These are phyloP conservation scores for Sugiyamaella marilandica DNA, from an alignment of 805 yeast species.

Conservation along the genomic window DNA sequence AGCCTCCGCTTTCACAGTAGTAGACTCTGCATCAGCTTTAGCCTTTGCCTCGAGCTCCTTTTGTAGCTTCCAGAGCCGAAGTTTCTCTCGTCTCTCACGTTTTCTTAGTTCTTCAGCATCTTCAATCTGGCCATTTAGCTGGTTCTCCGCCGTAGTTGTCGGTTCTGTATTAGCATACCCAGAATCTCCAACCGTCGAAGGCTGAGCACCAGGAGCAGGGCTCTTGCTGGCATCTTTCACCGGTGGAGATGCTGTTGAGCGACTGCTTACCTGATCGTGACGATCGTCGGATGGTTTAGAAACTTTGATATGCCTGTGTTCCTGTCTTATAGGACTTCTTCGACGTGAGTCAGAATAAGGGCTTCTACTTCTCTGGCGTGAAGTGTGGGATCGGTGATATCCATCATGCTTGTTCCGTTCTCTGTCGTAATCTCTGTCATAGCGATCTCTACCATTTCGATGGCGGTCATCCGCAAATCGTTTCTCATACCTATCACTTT, in stretches of 20 bases:
- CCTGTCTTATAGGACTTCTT: conserved; percentile 3
- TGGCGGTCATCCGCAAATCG: conserved; percentile 11
- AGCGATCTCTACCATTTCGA: neutral
- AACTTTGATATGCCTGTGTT: conserved; percentile 4
- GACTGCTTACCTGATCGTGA: conserved; percentile 6
- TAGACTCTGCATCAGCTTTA: conserved; percentile 17
- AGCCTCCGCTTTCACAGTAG: neutral
- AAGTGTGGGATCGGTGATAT: conserved; percentile 7
- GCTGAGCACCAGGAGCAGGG: no score
- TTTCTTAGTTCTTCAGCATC: conserved; percentile 34
- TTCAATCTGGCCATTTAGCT: conserved; percentile 17
- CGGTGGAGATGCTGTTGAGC: no score
- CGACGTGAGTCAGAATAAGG: neutral
- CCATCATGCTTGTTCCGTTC: conserved; percentile 14
- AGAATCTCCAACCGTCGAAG: no score
- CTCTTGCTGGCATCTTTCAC: neutral
- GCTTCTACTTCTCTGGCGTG: conserved; percentile 1
- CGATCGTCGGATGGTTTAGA: no score
- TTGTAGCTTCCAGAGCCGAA: conserved; percentile 58
- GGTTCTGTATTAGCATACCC: no score
- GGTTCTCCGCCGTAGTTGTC: no score
- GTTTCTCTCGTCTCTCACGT: conserved; percentile 45
- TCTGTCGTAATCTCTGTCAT: conserved; percentile 9
- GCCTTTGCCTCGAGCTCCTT: conserved; percentile 37
- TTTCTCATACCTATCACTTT: conserved; percentile 4